phyloP scores from a whole-genome alignment of 352 stramenopile species.

The Pythium apleroticum region DNA sequence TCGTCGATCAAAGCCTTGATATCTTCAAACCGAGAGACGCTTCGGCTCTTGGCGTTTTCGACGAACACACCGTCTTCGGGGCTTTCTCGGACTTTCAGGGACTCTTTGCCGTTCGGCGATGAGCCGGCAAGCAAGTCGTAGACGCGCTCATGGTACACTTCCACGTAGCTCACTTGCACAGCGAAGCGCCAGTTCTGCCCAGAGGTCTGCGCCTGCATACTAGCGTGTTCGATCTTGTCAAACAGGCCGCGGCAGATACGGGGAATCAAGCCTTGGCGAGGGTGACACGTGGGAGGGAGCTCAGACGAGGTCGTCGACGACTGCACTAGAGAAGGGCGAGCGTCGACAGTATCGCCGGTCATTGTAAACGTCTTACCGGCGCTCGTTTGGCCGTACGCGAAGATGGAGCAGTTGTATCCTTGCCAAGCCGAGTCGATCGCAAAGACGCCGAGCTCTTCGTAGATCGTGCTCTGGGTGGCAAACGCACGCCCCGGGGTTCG shows the following conservation, averaged over 20 bases:
- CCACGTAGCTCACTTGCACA: slow-evolving; percentile 76
- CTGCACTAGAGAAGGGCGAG: neutral
- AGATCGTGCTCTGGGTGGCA: slow-evolving; percentile 55
- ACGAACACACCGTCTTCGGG: slow-evolving; percentile 66
- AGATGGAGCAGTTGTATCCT: slow-evolving; percentile 76
- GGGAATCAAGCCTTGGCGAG: slow-evolving; percentile 50
- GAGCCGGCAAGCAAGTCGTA: slow-evolving; percentile 54
- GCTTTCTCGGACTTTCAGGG: slow-evolving; percentile 76
- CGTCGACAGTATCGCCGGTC: slow-evolving; percentile 38
- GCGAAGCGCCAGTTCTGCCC: slow-evolving; percentile 28
- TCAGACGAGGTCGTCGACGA: neutral
- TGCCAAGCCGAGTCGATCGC: slow-evolving; percentile 55
- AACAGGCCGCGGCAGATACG: slow-evolving; percentile 66
- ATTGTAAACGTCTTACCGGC: slow-evolving; percentile 78
- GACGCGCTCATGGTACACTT: slow-evolving; percentile 78
- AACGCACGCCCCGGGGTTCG: slow-evolving; percentile 28
- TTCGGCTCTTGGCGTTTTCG: slow-evolving; percentile 49
- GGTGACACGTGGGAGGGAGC: slow-evolving; percentile 5
- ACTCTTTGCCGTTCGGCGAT: slow-evolving; percentile 32
- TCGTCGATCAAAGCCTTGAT: slow-evolving; percentile 60
- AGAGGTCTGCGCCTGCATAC: neutral
- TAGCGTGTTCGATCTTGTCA: slow-evolving; percentile 39
- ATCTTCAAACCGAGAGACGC: slow-evolving; percentile 50
- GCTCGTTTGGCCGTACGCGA: slow-evolving; percentile 71
- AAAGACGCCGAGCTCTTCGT: slow-evolving; percentile 54